phyloP scores from a whole-genome alignment of 2,329 filamentous ascomycete genomes.

The Alternaria conjuncta region DNA sequence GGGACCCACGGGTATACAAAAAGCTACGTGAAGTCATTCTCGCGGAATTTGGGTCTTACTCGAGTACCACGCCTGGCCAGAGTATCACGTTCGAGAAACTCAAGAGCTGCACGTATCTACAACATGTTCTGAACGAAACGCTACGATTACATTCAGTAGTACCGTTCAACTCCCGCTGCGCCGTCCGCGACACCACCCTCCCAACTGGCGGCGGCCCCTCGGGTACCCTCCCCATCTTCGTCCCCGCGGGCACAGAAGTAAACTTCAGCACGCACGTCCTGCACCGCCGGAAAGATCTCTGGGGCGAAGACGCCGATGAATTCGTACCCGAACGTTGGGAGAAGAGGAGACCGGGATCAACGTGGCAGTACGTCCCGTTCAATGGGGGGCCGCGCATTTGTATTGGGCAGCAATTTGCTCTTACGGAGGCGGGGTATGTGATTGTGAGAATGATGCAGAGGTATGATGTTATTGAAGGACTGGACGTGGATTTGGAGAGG shows the following conservation, averaged over 20 bases:
- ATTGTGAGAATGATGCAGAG: slow-evolving; percentile 4
- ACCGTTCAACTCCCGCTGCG: slow-evolving; percentile 29
- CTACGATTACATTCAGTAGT: slow-evolving; percentile 32
- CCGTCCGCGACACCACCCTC: slow-evolving; percentile 31
- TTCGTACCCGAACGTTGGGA: slow-evolving; percentile 35
- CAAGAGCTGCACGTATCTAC: slow-evolving; percentile 24
- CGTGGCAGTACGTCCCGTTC: slow-evolving; percentile 33
- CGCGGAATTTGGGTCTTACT: slow-evolving; percentile 44
- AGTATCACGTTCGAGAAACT: slow-evolving; percentile 11
- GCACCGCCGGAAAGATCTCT: slow-evolving; percentile 29
- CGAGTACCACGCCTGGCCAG: slow-evolving; percentile 9
- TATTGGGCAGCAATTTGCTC: slow-evolving; percentile 26
- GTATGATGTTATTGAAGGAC: slow-evolving; percentile 1
- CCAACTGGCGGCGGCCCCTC: slow-evolving; percentile 37
- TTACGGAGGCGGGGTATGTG: slow-evolving; percentile 23
- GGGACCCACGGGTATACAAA: slow-evolving; percentile 43
- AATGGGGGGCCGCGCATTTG: slow-evolving; percentile 34
- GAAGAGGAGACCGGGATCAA: slow-evolving; percentile 8
- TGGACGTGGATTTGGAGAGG: slow-evolving; percentile 4
- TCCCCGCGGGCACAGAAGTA: slow-evolving; percentile 21
- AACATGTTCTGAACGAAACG: slow-evolving; percentile 30
- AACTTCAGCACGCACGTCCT: slow-evolving; percentile 20
- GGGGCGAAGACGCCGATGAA: slow-evolving; percentile 27
- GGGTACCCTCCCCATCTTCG: slow-evolving; percentile 29
- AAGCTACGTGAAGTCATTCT: slow-evolving; percentile 45